Conservation (phyloP, 129 eudicot species). For the Artemisia argyi region DNA sequence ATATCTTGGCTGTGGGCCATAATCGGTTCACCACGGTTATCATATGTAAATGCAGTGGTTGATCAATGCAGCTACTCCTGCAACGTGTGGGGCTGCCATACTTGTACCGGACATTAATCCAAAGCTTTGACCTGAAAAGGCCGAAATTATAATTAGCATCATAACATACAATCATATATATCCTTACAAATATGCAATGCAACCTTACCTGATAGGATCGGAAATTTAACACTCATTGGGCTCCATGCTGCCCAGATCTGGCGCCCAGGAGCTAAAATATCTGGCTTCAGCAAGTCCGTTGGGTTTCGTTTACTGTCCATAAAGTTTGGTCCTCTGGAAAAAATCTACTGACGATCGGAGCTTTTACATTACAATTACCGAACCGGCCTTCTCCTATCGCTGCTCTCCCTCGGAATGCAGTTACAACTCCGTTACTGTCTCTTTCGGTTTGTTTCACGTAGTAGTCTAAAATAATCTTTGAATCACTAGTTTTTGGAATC, state of each 20-base stretch:
- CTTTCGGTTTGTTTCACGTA: constrained; percentile 66
- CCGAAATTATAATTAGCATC: not conserved
- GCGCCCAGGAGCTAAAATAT: constrained; percentile 88
- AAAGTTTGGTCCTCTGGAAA: constrained; percentile 93
- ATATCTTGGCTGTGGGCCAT: constrained; percentile 73
- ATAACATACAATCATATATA: not conserved
- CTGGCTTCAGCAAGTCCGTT: constrained; percentile 82
- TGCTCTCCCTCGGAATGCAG: constrained; percentile 56
- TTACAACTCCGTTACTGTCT: constrained; percentile 45
- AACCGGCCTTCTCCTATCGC: constrained; percentile 79
- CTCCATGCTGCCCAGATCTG: constrained; percentile 99
- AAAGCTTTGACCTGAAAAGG: constrained; percentile 52
- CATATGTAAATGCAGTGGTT: constrained; percentile 71
- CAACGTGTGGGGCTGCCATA: constrained; percentile 96
- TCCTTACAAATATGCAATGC: not conserved
- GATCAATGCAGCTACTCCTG: constrained; percentile 86
- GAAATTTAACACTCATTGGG: constrained; percentile 69
- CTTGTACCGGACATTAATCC: constrained; percentile 93
- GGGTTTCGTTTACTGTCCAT: constrained; percentile 50
- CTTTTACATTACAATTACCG: constrained; percentile 48
- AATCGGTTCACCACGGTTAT: constrained; percentile 66
- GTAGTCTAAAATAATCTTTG: constrained; percentile 67
- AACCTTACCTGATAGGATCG: constrained; percentile 57
- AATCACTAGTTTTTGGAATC: constrained; percentile 74
- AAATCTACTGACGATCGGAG: constrained; percentile 81